Evolutionary conservation across 768 basidiomycete genomes (phyloP).

Genomic region (Pisolithus tinctorius): DNA sequence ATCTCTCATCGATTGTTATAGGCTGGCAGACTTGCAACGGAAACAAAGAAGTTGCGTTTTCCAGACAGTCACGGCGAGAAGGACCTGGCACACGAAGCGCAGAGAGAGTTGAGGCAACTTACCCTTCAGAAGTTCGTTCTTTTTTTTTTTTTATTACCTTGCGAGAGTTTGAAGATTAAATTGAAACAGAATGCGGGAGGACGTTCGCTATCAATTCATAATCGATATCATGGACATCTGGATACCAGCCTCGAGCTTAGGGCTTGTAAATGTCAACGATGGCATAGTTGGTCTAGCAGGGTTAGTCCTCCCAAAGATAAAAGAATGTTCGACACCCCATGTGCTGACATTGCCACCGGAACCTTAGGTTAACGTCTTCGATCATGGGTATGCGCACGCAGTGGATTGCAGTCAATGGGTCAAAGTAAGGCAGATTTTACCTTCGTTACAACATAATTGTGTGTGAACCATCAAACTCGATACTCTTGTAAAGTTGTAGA

Average conservation of each 20-base stretch:
- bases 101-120: conserved; percentile 58
- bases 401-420: conserved; percentile 48
- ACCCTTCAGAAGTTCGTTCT: conserved; percentile 45
- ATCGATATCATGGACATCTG: conserved; percentile 84
- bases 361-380: conserved; percentile 58
- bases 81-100: conserved; percentile 57
- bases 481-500: too few species aligned
- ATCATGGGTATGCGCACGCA: conserved; percentile 62
- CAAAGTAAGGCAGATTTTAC: conserved; percentile 26
- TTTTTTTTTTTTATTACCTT: not conserved
- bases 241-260: conserved; percentile 82
- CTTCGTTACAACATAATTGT: not conserved
- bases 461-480: not conserved
- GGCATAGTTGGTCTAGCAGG: conserved; percentile 82
- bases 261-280: conserved; percentile 72
- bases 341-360: conserved; percentile 1
- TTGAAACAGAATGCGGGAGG: conserved; percentile 43
- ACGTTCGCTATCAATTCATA: conserved; percentile 70
- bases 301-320: conserved; percentile 36
- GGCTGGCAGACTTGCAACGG: conserved; percentile 56
- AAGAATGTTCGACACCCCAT: not conserved
- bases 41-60: conserved; percentile 46
- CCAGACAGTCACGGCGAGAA: conserved; percentile 52
- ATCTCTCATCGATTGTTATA: conserved; percentile 18
- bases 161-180: conserved; percentile 4